These are phyloP conservation scores for Wickerhamia fluorescens DNA, from an alignment of 805 yeast genomes.

Conservation along the genomic window DNA sequence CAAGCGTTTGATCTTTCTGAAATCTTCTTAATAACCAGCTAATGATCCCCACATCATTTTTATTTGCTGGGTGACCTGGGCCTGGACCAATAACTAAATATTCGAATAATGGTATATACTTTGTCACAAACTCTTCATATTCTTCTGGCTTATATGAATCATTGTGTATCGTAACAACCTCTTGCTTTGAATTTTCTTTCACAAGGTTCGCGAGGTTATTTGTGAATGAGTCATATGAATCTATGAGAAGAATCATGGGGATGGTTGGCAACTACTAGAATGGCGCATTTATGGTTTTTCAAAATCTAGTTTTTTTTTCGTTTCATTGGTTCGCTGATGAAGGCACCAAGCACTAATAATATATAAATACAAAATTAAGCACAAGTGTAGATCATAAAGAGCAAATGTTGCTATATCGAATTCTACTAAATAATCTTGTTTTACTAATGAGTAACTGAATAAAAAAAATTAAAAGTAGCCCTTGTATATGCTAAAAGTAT, in stretches of 20 bases:
- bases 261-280: too few species aligned
- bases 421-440: too few species aligned
- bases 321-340: too few species aligned
- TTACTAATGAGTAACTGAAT: too few species aligned
- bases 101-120: conserved; percentile 48
- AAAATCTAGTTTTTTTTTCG: too few species aligned
- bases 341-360: too few species aligned
- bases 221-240: conserved; percentile 94
- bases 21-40: conserved; percentile 42
- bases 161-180: conserved; percentile 56
- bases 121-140: conserved; percentile 28
- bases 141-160: conserved; percentile 39
- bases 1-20: conserved; percentile 2
- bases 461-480: too few species aligned
- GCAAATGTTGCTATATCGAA: too few species aligned
- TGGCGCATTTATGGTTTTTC: too few species aligned
- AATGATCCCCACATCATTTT: conserved; percentile 66
- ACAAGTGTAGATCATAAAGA: too few species aligned
- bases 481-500: too few species aligned
- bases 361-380: too few species aligned
- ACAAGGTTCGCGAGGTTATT: conserved; percentile 67
- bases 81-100: conserved; percentile 93
- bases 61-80: conserved; percentile 78
- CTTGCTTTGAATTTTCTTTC: conserved; percentile 40
- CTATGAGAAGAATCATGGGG: conserved; percentile 60